Evolutionary conservation across 139 green algal species (phyloP).

Genomic region (Zygnema cylindricum): DNA sequence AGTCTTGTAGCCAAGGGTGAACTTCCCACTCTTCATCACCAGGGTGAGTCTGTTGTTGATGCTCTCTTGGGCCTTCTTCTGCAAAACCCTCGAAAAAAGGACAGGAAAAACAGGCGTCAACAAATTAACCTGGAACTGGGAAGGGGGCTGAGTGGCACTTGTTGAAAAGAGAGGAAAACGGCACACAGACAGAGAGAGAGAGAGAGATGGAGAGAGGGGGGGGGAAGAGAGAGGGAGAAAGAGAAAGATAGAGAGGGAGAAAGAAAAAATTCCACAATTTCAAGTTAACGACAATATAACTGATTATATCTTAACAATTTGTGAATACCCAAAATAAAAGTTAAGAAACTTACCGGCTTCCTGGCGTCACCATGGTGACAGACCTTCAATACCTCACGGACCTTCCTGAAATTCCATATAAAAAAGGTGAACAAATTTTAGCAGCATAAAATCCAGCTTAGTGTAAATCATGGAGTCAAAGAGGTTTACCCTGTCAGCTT

Average conservation of each 20-base stretch:
- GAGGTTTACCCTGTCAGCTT: too few relatives aligned
- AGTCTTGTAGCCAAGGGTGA: slow-evolving; percentile 98
- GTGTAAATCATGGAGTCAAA: too few relatives aligned
- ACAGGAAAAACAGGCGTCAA: not conserved
- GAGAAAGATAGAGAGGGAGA: too few relatives aligned
- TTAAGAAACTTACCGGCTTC: slow-evolving; percentile 43
- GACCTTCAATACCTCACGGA: not conserved
- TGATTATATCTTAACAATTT: not conserved
- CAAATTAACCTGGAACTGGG: not conserved
- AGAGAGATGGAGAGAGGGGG: too few relatives aligned
- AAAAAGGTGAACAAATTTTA: too few relatives aligned
- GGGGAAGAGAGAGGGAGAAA: too few relatives aligned
- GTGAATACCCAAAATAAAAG: not conserved
- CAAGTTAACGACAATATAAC: too few relatives aligned
- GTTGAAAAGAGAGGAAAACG: not conserved
- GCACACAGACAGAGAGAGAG: too few relatives aligned
- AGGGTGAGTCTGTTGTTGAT: slow-evolving; percentile 95
- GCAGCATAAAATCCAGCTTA: too few relatives aligned
- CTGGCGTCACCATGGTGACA: slow-evolving; percentile 12
- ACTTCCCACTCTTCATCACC: slow-evolving; percentile 99
- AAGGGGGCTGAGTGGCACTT: not conserved
- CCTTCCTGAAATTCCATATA: too few relatives aligned
- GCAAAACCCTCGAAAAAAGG: not conserved
- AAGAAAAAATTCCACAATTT: too few relatives aligned
- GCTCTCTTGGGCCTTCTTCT: slow-evolving; percentile 93